Evolutionary conservation across 352 stramenopile genomes (phyloP), one percentile per base, ranked within the genome.

Genomic region (Globisporangium emineosum): DNA sequence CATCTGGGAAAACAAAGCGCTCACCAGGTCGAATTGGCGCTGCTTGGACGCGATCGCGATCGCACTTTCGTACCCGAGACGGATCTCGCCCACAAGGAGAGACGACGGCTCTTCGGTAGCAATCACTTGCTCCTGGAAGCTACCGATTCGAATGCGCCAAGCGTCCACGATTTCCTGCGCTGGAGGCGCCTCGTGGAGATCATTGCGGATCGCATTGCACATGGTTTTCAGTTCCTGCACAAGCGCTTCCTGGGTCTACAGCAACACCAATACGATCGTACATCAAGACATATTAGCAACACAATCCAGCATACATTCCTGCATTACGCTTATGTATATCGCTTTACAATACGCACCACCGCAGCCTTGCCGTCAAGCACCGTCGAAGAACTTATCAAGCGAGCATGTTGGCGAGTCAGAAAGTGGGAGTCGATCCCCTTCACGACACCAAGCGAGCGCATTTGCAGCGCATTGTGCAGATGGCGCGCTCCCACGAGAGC

Each of bases 31-130:
- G 35, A 89, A 87, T 60, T 93, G 79, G 29, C 73, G 70, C 67
- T 93, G 83, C 72, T 93, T 93, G 58, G 75, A 76, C 17, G 81
- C 75, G 60, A 93, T 89, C 12, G 83, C 81, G 15, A 93, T 71
- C 47, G 75, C 83, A 43, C 73, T 83, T 53, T 90, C 81, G 62
- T 91, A 93, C 3, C 71, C 81, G 5, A 67, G 65, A 27, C 53
- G 57, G 32, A 90, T 60, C 47, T 88, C 71, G 30, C 73, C 51
- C 13, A 43, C 40, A 0, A 87, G 56, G 15, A 66, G 6, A 8
- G 62, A n/a, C 2, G 62, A 17, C 2, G 51, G 43, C 0, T 50
- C 21, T 15, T 69, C 40, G 4, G 15, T 23, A 10, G 60, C 29
- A n/a, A 23, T 4, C 9, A 37, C 45, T 63, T 58, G 76, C 51